Evolutionary conservation across 192 early-diverging fungal species (phyloP).

Genomic region (Backusella morwellensis): DNA sequence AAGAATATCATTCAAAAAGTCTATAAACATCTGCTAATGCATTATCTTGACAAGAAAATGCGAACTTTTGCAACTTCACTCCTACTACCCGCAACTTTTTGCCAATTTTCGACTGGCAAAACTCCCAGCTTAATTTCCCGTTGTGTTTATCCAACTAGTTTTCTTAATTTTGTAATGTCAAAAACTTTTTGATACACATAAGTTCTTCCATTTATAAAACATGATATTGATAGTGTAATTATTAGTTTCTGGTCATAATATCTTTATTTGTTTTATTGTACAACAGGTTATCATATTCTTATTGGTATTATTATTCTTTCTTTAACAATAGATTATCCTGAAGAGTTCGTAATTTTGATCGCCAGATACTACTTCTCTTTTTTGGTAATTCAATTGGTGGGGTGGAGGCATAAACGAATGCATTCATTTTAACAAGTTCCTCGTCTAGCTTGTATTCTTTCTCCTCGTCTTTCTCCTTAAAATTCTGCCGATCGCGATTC

Average conservation of each 20-base stretch:
- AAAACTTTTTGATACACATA: neutral
- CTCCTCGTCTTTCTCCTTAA: neutral
- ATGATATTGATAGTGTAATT: neutral
- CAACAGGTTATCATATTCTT: neutral
- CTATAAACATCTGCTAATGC: too few relatives aligned
- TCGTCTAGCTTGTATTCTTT: neutral
- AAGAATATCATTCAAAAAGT: too few relatives aligned
- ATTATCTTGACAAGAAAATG: too few relatives aligned
- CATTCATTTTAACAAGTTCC: neutral
- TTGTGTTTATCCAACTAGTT: neutral
- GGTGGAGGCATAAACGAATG: conserved; percentile 3
- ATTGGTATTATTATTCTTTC: neutral
- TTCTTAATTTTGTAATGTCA: neutral
- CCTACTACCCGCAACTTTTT: too few relatives aligned
- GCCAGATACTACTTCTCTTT: neutral
- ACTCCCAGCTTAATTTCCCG: too few relatives aligned
- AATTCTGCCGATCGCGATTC: neutral
- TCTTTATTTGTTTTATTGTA: neutral
- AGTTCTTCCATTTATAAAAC: neutral
- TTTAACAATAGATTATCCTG: neutral
- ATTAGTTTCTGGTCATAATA: neutral
- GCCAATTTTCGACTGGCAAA: too few relatives aligned
- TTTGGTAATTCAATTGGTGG: neutral
- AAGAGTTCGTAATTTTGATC: neutral
- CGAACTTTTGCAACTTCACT: too few relatives aligned